Base-by-base conservation (phyloP, 371 early-diverging fungal species). In the Rhizopus delemar region DNA sequence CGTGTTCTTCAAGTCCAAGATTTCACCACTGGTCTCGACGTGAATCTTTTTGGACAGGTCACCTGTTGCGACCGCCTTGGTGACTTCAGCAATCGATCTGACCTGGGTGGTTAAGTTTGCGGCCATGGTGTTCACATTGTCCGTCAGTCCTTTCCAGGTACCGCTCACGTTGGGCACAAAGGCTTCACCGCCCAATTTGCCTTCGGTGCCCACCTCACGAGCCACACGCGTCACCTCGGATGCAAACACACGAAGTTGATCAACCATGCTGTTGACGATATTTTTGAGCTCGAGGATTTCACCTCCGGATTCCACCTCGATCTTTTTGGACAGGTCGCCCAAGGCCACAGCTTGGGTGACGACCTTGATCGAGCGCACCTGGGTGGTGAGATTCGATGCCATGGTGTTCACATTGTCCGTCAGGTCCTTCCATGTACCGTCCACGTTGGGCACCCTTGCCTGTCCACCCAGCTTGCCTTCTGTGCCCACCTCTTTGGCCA, bases 391-490 rank as follows among this genome's bases (percentile, higher is more conserved):
- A 43, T 87, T 87, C 41, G 74, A 50, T 0, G 87, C 87, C 87
- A 87, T 63, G 58, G 71, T 69, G 41, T 87, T 87, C 46, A 87
- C 84, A 46, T 83, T 86, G 34, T 83, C 81, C 0, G 89, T 89
- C 11, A 86, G 65, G 31, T 83, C 86, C 46, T 78, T 82, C 89
- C 89, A 88, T 0, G 79, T 84, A 28, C 89, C 89, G 41, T 62
- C 81, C 2, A 83, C 83, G 31, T 75, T 77, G 29, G 77, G 66
- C 0, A 86, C 86, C 1, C 33, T 32, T 8, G 78, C 80, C 41
- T 79, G 74, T 0, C 80, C 77, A 5, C 85, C 69, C 51, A 80
- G 50, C 78, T 71, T 68, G 7, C 88, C 86, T 28, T 86, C 84
- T 0, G 85, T 85, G 0, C 84, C 86, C 34, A 59, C 52, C 68